Base-by-base conservation (phyloP, 192 early-diverging fungal species). In the Umbelopsis vinacea region DNA sequence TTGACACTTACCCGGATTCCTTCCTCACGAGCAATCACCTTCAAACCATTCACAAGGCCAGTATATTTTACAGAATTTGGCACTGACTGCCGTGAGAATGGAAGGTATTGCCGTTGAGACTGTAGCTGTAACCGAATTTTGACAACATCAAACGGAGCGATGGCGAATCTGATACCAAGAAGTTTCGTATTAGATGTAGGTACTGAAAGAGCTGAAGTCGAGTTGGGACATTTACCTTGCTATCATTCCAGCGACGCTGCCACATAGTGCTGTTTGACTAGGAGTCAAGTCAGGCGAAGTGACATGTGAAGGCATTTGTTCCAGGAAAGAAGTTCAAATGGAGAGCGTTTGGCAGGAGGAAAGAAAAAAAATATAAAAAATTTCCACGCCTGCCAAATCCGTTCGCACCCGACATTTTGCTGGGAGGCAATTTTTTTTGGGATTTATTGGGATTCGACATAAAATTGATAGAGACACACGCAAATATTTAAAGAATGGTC, bases 91-190 rank as follows among this genome's bases (percentile, higher is more conserved):
- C 82, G 83, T 69, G 80, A 67, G 11, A 35, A 72, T 19, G 48
- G 67, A 23, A 74, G 73, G 1, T 68, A 23, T 7, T 67, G 78
- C 15, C 72, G 33, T 69, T 77, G 73, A 6, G 74, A 79, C 33
- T 55, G 69, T 70, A 90, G 76, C 70, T 90, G 92, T 29, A 93
- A 85, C 26, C 93, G 87, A 60, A 96, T 96, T 80, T 98, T 98
- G 71, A 97, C 88, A 7, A 98, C 96, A 68, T 98, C 97, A 4
- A 98, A 82, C 9, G 97, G 97, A 14, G 97, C 89, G 38, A 97
- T 92, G 2, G 95, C 83, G 52, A 94, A 89, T 17, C 97, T 88
- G 40, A 86, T 72, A 9, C 89, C 82, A n/a, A 35, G 0, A 67
- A 8, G 19, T 11, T 26, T 2, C 26, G 33, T 35, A 40, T 35